These are phyloP conservation scores for Diversispora epigaea DNA, from an alignment of 192 early-diverging fungal genomes.

Conservation along the genomic window DNA sequence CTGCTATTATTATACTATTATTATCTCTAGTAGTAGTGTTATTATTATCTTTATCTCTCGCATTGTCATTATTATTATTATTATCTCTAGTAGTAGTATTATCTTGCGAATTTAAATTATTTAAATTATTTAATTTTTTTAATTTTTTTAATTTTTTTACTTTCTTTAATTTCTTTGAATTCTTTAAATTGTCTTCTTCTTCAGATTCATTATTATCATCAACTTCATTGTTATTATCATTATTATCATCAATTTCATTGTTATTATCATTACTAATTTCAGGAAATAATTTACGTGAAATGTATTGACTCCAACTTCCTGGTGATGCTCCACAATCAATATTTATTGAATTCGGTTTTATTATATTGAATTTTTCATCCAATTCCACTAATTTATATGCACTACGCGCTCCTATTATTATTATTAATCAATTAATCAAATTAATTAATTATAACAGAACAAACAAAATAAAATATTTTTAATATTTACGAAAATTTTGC, in stretches of 20 bases:
- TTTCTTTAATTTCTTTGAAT: no score
- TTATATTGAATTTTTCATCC: conserved; percentile 48
- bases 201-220: no score
- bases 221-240: no score
- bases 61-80: no score
- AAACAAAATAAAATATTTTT: background rate
- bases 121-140: no score
- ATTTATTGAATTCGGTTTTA: conserved; percentile 35
- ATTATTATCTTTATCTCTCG: no score
- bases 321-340: conserved; percentile 73
- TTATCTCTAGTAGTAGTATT: no score
- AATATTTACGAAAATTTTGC: conserved; percentile 55
- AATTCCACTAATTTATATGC: conserved; percentile 71
- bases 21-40: no score
- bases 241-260: no score
- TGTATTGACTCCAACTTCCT: conserved; percentile 79
- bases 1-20: conserved; percentile 57
- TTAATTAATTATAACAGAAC: background rate
- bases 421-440: background rate
- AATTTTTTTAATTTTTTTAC: no score
- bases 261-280: background rate
- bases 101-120: no score
- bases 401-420: conserved; percentile 50
- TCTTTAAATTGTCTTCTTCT: no score
- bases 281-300: conserved; percentile 43